Evolutionary conservation across 2,329 filamentous ascomycete genomes (phyloP).

Genomic region (Mollisiaceae sp.): DNA sequence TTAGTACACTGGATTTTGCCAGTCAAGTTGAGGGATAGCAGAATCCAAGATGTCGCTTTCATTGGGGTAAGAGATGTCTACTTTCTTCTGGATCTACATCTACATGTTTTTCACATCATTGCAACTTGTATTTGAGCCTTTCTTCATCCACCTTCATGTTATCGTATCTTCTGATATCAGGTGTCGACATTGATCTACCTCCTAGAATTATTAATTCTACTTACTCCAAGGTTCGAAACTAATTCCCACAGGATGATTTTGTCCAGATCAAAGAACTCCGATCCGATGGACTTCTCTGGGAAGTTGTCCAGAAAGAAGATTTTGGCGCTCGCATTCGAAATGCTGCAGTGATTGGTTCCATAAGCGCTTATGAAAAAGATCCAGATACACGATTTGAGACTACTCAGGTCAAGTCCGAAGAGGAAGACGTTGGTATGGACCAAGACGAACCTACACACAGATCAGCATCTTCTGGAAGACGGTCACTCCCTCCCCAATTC

Average conservation of each 20-base stretch:
- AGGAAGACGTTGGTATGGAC: constrained; percentile 45
- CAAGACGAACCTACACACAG: constrained; percentile 31
- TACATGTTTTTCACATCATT: not conserved
- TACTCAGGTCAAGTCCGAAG: constrained; percentile 32
- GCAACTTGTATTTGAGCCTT: not conserved
- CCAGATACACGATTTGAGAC: constrained; percentile 41
- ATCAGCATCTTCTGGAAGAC: constrained; percentile 13
- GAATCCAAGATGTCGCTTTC: constrained; percentile 83
- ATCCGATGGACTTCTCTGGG: constrained; percentile 71
- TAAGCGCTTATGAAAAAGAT: constrained; percentile 41
- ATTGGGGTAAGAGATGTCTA: constrained; percentile 68
- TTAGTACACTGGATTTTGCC: constrained; percentile 78
- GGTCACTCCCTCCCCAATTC: constrained; percentile 74
- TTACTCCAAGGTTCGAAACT: constrained; percentile 24
- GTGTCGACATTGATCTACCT: not conserved
- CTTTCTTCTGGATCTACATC: constrained; percentile 20
- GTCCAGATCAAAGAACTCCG: constrained; percentile 81
- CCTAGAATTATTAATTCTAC: not conserved
- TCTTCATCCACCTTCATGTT: not conserved
- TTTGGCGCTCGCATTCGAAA: constrained; percentile 81
- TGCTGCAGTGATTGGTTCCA: constrained; percentile 74
- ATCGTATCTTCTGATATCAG: not conserved
- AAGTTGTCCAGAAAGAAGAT: constrained; percentile 78
- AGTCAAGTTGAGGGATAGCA: constrained; percentile 72
- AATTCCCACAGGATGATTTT: constrained; percentile 66